These are phyloP conservation scores for Yamadazyma dushanensis DNA, from an alignment of 1,139 yeast genomes.

Conservation along the genomic window DNA sequence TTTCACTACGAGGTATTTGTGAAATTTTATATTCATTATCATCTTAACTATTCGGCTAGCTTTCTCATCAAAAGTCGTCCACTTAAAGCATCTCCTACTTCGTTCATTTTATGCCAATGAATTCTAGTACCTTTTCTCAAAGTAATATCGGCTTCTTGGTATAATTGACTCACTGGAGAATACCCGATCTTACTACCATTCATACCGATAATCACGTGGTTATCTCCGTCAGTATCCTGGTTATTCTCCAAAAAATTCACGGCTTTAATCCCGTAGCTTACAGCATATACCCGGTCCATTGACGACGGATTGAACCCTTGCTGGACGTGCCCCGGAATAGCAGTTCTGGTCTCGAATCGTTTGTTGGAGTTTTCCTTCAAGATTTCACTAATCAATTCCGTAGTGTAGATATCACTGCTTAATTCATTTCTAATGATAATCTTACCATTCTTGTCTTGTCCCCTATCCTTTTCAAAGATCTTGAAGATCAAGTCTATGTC, in stretches of 20 bases:
- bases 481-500: conserved; percentile 48
- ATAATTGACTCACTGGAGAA: conserved; percentile 53
- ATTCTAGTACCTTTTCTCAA: conserved; percentile 66
- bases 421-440: conserved; percentile 80
- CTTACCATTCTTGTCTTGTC: conserved; percentile 75
- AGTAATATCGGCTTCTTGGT: conserved; percentile 59
- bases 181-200: conserved; percentile 64
- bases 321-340: conserved; percentile 95
- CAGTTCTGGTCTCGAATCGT: conserved; percentile 87
- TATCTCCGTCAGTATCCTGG: conserved; percentile 17
- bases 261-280: conserved; percentile 68
- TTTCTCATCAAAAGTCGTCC: conserved; percentile 42
- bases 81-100: conserved; percentile 66
- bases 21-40: too few species aligned
- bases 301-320: conserved; percentile 82
- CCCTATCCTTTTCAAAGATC: conserved; percentile 57
- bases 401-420: conserved; percentile 79
- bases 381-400: conserved; percentile 79
- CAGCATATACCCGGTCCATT: conserved; percentile 72
- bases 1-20: too few species aligned
- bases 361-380: conserved; percentile 75
- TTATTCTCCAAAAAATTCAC: conserved; percentile 64
- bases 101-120: conserved; percentile 66
- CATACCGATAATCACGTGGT: conserved; percentile 67
- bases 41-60: not conserved